These are phyloP conservation scores for Venturia asperata DNA, from an alignment of 2,329 filamentous ascomycete species.

Conservation along the genomic window DNA sequence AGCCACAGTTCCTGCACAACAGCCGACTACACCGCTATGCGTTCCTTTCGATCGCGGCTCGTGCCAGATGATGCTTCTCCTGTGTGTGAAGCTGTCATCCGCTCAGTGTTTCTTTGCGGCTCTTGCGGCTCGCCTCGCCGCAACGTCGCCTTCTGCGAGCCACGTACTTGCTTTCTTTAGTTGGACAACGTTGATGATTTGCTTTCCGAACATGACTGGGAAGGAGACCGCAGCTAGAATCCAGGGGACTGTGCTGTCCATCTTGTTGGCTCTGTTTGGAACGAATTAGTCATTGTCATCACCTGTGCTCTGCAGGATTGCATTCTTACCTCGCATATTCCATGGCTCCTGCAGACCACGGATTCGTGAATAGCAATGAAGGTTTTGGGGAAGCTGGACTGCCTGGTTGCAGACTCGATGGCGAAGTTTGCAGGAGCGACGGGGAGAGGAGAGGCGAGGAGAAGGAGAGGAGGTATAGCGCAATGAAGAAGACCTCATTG, in stretches of 20 bases:
- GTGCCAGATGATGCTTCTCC: background rate
- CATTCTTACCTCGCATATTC: constrained; percentile 63
- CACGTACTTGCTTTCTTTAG: constrained; percentile 87
- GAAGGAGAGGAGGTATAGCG: constrained; percentile 94
- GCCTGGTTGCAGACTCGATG: constrained; percentile 49
- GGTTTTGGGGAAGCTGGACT: constrained; percentile 63
- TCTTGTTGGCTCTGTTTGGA: constrained; percentile 66
- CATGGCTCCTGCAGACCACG: constrained; percentile 85
- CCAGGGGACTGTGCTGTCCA: constrained; percentile 59
- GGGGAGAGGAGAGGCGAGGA: constrained; percentile 84
- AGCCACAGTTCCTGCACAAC: background rate
- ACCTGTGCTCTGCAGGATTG: background rate
- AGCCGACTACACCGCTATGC: background rate
- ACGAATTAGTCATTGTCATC: background rate
- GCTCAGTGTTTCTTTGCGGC: constrained; percentile 30
- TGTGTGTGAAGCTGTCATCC: background rate
- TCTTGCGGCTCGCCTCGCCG: constrained; percentile 46
- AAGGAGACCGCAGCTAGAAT: constrained; percentile 71
- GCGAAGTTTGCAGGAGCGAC: constrained; percentile 60
- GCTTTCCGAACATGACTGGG: constrained; percentile 86
- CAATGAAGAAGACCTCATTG: constrained; percentile 98
- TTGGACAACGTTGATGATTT: constrained; percentile 89
- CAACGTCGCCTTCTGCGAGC: constrained; percentile 84
- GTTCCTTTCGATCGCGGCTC: background rate
- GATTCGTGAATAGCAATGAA: constrained; percentile 72